phyloP scores from a whole-genome alignment of 805 yeast genomes.

The Starmerella cellae region DNA sequence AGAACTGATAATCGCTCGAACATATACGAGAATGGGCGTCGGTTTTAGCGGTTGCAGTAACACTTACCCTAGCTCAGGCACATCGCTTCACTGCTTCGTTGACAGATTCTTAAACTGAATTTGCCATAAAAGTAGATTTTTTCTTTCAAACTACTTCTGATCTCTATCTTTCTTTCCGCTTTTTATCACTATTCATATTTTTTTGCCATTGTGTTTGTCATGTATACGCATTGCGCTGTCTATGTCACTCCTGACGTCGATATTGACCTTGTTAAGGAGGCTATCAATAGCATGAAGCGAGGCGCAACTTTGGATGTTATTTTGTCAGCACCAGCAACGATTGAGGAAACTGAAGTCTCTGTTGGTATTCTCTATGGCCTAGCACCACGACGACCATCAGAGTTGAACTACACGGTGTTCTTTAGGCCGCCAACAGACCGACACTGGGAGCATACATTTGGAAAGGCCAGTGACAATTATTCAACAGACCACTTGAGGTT shows the following conservation, averaged over 20 bases:
- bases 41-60: too few species aligned
- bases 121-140: too few species aligned
- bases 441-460: constrained; percentile 1
- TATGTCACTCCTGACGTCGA: not conserved
- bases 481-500: not conserved
- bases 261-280: constrained; percentile 1
- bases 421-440: not conserved
- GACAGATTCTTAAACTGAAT: too few species aligned
- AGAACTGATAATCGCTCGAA: too few species aligned
- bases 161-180: too few species aligned
- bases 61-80: too few species aligned
- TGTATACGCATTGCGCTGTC: too few species aligned
- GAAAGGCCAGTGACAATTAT: not conserved
- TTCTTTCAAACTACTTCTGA: too few species aligned
- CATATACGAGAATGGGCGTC: too few species aligned
- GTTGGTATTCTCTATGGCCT: constrained; percentile 8
- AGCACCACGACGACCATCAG: constrained; percentile 8
- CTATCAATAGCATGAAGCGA: not conserved
- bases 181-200: too few species aligned
- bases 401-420: constrained; percentile 8
- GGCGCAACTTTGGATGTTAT: constrained; percentile 17
- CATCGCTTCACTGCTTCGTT: too few species aligned
- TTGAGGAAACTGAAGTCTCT: constrained; percentile 6
- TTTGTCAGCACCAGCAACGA: constrained; percentile 7
- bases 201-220: too few species aligned